phyloP scores from a whole-genome alignment of 2,329 filamentous ascomycete genomes.

The Fusarium sp. region DNA sequence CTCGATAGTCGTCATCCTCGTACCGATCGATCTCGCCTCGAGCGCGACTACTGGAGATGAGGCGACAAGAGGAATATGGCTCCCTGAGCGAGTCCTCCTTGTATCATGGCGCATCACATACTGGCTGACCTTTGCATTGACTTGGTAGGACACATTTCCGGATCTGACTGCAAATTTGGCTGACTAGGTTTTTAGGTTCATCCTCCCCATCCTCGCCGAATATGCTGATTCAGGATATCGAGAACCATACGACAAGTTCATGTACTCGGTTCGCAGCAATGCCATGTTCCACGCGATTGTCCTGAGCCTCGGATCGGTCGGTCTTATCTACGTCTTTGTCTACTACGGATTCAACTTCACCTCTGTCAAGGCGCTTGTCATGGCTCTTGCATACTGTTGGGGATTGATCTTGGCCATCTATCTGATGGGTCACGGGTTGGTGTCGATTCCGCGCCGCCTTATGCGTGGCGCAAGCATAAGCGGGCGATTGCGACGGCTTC shows the following conservation, averaged over 20 bases:
- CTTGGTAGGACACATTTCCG: conserved; percentile 72
- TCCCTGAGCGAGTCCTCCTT: conserved; percentile 80
- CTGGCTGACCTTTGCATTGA: conserved; percentile 95
- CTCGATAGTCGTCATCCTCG: conserved; percentile 88
- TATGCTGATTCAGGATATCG: conserved; percentile 95
- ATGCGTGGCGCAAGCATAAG: conserved; percentile 84
- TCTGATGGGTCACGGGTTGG: conserved; percentile 96
- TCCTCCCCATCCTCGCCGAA: conserved; percentile 92
- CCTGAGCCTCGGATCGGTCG: conserved; percentile 75
- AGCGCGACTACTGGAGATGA: conserved; percentile 80
- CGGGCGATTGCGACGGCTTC: conserved; percentile 78
- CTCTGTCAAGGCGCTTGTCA: conserved; percentile 84
- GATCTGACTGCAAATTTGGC: neutral
- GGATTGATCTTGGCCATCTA: conserved; percentile 93
- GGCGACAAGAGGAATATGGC: conserved; percentile 84
- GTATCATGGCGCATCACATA: conserved; percentile 96
- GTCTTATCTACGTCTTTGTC: conserved; percentile 85
- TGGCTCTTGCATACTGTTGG: conserved; percentile 96
- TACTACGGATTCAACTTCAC: conserved; percentile 79
- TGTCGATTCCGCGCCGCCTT: conserved; percentile 86
- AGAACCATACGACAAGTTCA: conserved; percentile 81
- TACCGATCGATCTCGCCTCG: conserved; percentile 95
- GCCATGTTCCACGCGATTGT: conserved; percentile 89
- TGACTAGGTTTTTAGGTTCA: conserved; percentile 70
- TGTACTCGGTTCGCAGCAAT: conserved; percentile 89